Conservation (phyloP, 495 filamentous ascomycete genomes). For the Paragyromitra xinjiangensis region DNA sequence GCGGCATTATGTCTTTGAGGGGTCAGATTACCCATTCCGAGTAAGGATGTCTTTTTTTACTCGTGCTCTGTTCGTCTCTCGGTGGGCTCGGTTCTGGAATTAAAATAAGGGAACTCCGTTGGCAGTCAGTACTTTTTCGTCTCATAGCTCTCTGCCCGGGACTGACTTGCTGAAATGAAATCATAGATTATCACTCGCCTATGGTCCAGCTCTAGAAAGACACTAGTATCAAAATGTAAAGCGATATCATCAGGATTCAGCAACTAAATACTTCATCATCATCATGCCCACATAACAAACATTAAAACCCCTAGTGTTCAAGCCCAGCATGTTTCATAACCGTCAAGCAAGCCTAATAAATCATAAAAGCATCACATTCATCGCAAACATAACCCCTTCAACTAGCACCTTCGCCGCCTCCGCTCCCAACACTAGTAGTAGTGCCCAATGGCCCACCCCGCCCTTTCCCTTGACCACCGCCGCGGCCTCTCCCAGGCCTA, state of each 20-base stretch:
- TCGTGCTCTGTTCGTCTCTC: no score
- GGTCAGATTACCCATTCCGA: no score
- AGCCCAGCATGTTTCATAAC: neutral
- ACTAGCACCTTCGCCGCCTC: neutral
- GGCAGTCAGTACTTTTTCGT: no score
- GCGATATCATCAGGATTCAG: neutral
- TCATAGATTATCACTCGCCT: neutral
- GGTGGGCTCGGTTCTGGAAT: no score
- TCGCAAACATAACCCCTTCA: neutral
- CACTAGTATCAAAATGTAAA: neutral
- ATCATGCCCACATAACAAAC: neutral
- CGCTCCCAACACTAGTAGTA: neutral
- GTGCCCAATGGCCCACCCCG: neutral
- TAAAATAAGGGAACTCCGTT: no score
- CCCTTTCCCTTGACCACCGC: constrained; percentile 34
- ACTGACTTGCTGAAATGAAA: neutral
- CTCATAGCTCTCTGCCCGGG: no score
- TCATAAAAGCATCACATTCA: neutral
- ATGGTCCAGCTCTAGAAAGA: neutral
- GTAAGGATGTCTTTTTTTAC: no score
- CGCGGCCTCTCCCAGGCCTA: constrained; percentile 34
- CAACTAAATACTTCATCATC: neutral
- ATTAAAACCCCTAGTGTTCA: neutral
- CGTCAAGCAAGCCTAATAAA: neutral
- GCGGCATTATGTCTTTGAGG: no score